A percentile compares a stretch with the other conserved stretches of the same genome.
Evolutionary conservation across 2,329 filamentous ascomycete genomes (phyloP).

Genomic region (Penicillium sp.): DNA sequence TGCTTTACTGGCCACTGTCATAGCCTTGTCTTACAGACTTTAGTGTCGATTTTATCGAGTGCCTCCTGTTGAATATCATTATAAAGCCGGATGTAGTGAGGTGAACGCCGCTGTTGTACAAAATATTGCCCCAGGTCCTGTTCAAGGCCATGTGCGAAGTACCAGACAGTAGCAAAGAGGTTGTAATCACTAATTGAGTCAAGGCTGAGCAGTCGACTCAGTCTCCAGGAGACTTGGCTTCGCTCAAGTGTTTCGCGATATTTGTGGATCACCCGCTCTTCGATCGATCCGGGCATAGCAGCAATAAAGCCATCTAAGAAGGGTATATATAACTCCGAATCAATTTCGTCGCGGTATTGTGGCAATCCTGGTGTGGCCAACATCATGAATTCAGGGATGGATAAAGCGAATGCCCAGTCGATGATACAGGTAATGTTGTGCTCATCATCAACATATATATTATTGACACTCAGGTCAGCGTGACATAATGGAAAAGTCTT

Average conservation of each 20-base stretch:
- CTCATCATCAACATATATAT: conserved; percentile 37
- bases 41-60: conserved; percentile 6
- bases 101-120: conserved; percentile 6
- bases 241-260: conserved; percentile 14
- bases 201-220: conserved; percentile 21
- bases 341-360: no score
- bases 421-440: conserved; percentile 36
- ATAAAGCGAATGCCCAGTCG: conserved; percentile 31
- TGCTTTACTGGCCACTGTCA: not conserved
- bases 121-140: conserved; percentile 9
- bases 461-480: conserved; percentile 42
- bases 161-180: conserved; percentile 21
- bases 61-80: conserved; percentile 14
- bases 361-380: conserved; percentile 1
- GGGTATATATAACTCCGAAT: no score
- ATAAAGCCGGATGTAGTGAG: conserved; percentile 15
- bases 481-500: conserved; percentile 22
- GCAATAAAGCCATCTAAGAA: no score
- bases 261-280: conserved; percentile 4
- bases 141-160: not conserved
- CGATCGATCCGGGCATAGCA: no score
- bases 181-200: conserved; percentile 20
- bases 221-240: conserved; percentile 12
- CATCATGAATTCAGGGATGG: conserved; percentile 20
- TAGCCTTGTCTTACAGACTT: not conserved